Evolutionary conservation across 1,284 basidiomycete genomes (phyloP).

Genomic region (Ganoderma boninense): DNA sequence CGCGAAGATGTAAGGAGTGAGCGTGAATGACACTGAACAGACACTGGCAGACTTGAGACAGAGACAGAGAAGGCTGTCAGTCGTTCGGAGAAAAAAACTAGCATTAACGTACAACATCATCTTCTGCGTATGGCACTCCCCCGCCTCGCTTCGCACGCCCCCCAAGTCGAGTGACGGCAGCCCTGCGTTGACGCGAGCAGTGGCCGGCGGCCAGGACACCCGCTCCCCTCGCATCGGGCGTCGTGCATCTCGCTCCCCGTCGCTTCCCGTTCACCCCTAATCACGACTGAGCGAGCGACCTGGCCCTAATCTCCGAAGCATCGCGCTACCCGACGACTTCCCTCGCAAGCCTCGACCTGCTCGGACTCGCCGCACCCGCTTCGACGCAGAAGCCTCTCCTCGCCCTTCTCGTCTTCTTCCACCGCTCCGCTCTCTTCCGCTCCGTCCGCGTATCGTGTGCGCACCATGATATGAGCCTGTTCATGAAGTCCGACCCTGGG

Average conservation of each 20-base stretch:
- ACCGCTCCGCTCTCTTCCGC: slow-evolving; percentile 1
- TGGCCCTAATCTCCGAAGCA: slow-evolving; percentile 6
- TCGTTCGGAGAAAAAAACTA: slow-evolving; percentile 1
- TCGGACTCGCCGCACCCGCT: not conserved
- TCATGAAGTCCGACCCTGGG: not conserved
- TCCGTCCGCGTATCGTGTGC: not conserved
- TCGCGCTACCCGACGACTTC: not conserved
- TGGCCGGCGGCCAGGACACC: not conserved
- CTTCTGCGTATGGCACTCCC: not conserved
- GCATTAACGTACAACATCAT: slow-evolving; percentile 5
- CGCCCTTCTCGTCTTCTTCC: not conserved
- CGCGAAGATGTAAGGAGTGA: not conserved
- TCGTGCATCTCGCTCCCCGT: slow-evolving; percentile 3
- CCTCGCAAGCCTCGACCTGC: not conserved
- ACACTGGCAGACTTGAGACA: not conserved
- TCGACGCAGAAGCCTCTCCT: not conserved
- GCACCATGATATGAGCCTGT: not conserved
- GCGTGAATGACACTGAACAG: not conserved
- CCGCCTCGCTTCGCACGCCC: not conserved
- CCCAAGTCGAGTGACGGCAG: not conserved
- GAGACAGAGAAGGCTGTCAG: slow-evolving; percentile 4
- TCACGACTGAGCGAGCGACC: not conserved
- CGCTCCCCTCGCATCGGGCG: slow-evolving; percentile 1
- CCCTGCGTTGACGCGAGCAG: slow-evolving; percentile 1
- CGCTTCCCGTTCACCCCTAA: slow-evolving; percentile 2